phyloP scores from a whole-genome alignment of 2,329 filamentous ascomycete genomes.

The Colletotrichum aenigma region DNA sequence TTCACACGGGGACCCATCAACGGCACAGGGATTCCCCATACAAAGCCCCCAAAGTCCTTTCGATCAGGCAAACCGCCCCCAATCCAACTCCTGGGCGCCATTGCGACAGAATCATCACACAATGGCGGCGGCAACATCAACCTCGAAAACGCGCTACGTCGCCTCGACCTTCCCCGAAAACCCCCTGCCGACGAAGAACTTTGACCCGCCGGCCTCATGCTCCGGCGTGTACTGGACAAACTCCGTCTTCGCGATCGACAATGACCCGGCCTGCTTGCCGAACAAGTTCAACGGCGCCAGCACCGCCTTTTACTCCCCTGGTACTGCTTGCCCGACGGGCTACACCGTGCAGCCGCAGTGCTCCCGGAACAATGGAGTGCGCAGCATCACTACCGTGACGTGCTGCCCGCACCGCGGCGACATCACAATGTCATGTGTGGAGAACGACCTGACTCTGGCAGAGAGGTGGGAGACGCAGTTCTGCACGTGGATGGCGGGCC shows the following conservation, averaged over 20 bases:
- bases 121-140: background rate
- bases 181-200: conserved; percentile 26
- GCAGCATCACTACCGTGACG: conserved; percentile 29
- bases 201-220: conserved; percentile 20
- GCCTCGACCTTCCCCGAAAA: conserved; percentile 17
- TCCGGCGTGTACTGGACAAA: conserved; percentile 18
- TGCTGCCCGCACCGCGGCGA: conserved; percentile 26
- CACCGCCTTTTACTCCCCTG: conserved; percentile 22
- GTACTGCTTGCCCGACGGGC: conserved; percentile 9
- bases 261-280: conserved; percentile 23
- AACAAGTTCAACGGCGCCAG: conserved; percentile 19
- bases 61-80: background rate
- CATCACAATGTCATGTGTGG: conserved; percentile 25
- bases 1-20: background rate
- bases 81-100: background rate
- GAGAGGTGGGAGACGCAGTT: conserved; percentile 23
- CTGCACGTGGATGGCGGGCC: conserved; percentile 27
- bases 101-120: background rate
- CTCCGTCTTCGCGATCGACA: conserved; percentile 24
- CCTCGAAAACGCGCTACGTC: conserved; percentile 9
- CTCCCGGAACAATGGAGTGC: conserved; percentile 25
- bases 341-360: conserved; percentile 28
- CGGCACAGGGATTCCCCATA: background rate
- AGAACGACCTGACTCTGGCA: conserved; percentile 19
- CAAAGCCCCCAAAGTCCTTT: background rate